Evolutionary conservation across 108 stramenopile species (phyloP).

Genomic region (Fragilaria radians): DNA sequence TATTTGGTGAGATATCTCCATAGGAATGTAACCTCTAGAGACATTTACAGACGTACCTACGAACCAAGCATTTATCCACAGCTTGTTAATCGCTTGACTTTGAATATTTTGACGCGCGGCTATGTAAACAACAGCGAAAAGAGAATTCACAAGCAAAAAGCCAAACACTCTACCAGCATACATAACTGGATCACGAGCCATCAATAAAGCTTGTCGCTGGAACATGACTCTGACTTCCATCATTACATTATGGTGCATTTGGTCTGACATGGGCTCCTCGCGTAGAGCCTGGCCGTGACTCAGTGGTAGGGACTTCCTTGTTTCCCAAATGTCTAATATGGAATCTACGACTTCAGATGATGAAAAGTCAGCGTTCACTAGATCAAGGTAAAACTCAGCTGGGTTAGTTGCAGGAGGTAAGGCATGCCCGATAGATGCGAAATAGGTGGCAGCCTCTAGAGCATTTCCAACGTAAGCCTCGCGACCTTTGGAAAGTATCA

Average conservation of each 20-base stretch:
- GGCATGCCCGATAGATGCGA: slow-evolving; percentile 19
- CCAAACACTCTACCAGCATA: slow-evolving; percentile 13
- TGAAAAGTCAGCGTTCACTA: slow-evolving; percentile 19
- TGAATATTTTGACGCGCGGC: slow-evolving; percentile 16
- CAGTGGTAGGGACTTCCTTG: not conserved
- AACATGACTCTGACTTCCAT: slow-evolving; percentile 19
- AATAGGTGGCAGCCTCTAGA: slow-evolving; percentile 13
- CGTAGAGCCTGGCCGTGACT: not conserved
- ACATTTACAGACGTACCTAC: not conserved
- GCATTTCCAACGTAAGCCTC: slow-evolving; percentile 23
- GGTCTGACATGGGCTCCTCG: not conserved
- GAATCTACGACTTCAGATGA: slow-evolving; percentile 6
- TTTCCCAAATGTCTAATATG: slow-evolving; percentile 15
- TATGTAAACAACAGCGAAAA: slow-evolving; percentile 22
- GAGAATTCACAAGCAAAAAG: slow-evolving; percentile 11
- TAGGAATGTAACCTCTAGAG: not conserved
- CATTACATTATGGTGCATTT: not conserved
- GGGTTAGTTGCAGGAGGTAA: slow-evolving; percentile 28
- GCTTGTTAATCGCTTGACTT: slow-evolving; percentile 20
- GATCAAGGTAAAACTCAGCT: slow-evolving; percentile 25
- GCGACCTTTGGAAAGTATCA: slow-evolving; percentile 40
- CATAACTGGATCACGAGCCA: slow-evolving; percentile 17
- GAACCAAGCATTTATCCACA: slow-evolving; percentile 19
- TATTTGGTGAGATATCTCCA: not conserved
- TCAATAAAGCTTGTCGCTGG: slow-evolving; percentile 14